A percentile compares a stretch with the other conserved stretches of the same genome.
phyloP scores from a whole-genome alignment of 805 yeast genomes.

The Candida lessepsii region DNA sequence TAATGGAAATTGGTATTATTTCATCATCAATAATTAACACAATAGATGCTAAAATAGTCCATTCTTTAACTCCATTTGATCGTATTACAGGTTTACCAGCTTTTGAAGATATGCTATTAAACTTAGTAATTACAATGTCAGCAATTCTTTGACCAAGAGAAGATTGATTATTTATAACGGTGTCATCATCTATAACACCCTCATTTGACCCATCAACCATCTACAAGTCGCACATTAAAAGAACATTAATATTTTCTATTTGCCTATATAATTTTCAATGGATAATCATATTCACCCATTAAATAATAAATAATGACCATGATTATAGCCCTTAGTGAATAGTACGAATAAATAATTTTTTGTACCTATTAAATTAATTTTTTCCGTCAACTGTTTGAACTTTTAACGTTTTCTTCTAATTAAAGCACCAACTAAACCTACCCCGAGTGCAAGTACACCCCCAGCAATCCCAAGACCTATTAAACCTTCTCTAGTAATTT shows the following conservation, averaged over 20 bases:
- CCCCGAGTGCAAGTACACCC: constrained; percentile 82
- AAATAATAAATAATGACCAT: background rate
- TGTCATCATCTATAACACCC: background rate
- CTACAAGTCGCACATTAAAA: background rate
- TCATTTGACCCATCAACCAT: background rate
- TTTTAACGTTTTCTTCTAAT: constrained; percentile 29
- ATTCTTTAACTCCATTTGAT: constrained; percentile 68
- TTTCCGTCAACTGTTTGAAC: no score
- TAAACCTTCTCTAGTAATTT: constrained; percentile 81
- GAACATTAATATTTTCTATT: constrained; percentile 3
- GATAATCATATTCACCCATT: background rate
- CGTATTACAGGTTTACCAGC: constrained; percentile 58
- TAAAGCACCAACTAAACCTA: constrained; percentile 53
- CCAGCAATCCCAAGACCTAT: constrained; percentile 86
- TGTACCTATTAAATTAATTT: no score
- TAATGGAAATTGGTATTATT: constrained; percentile 44
- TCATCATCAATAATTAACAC: constrained; percentile 40
- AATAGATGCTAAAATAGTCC: constrained; percentile 81
- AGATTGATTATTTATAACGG: no score
- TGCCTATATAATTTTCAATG: background rate
- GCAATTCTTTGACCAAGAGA: constrained; percentile 20
- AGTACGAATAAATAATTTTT: constrained; percentile 1
- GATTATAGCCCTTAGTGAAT: no score
- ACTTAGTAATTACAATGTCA: constrained; percentile 25
- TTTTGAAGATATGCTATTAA: constrained; percentile 26